Conservation (phyloP, 1,284 basidiomycete species). For the Cystobasidiaceae sp. region DNA sequence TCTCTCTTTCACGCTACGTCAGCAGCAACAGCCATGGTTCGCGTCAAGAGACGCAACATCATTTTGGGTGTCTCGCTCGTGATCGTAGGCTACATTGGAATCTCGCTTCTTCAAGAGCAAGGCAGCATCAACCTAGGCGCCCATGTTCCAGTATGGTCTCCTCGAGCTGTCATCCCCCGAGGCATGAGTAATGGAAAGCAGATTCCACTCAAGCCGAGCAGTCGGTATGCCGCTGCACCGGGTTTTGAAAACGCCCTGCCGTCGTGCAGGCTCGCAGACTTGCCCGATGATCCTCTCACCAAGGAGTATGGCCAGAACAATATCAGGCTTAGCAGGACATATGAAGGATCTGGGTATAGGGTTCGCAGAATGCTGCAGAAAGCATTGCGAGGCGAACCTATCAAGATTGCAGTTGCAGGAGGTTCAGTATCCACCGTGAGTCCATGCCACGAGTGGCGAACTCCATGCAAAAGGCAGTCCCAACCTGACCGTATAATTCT, state of each 20-base stretch:
- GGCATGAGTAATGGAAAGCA: neutral
- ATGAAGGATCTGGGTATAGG: conserved; percentile 36
- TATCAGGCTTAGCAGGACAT: conserved; percentile 35
- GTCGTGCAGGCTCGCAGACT: conserved; percentile 21
- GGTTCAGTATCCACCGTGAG: conserved; percentile 31
- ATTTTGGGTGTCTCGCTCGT: conserved; percentile 2
- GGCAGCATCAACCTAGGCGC: neutral
- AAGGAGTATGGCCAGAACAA: conserved; percentile 36
- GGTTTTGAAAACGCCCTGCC: conserved; percentile 22
- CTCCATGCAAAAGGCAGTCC: neutral
- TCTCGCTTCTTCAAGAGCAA: conserved; percentile 10
- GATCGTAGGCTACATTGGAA: conserved; percentile 9
- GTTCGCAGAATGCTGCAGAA: conserved; percentile 35
- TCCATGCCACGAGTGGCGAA: too few relatives aligned
- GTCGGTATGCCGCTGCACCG: neutral
- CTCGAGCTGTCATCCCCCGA: neutral
- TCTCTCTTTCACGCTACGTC: neutral
- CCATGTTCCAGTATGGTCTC: neutral
- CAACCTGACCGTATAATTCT: neutral
- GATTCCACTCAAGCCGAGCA: neutral
- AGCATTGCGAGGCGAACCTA: conserved; percentile 36
- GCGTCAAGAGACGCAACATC: neutral
- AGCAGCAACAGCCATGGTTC: neutral
- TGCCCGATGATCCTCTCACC: conserved; percentile 33
- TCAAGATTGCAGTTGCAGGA: conserved; percentile 36